phyloP scores from a whole-genome alignment of 331 rosid genomes.

The Pyracantha coccinea region DNA sequence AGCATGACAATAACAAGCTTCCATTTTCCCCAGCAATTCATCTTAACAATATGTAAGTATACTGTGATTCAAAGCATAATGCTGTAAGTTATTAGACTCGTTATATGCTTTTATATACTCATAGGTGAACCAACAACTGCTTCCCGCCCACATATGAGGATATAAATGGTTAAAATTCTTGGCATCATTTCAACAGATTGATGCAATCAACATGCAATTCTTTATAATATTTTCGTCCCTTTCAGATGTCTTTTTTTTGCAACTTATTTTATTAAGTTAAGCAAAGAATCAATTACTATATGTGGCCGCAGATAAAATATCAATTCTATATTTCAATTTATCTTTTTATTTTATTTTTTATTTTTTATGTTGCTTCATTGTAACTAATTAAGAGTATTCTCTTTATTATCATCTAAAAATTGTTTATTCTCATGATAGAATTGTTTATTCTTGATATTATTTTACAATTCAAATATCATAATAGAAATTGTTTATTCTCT shows the following conservation, averaged over 20 bases:
- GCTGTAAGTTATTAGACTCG: not conserved
- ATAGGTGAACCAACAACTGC: constrained; percentile 14
- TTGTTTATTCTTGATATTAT: too few relatives aligned
- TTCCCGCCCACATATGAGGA: not conserved
- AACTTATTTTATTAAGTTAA: not conserved
- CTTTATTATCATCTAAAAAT: too few relatives aligned
- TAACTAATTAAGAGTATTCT: too few relatives aligned
- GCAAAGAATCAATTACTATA: constrained; percentile 9
- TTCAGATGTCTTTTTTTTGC: not conserved
- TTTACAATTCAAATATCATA: too few relatives aligned
- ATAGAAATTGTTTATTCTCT: too few relatives aligned
- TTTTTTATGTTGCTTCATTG: too few relatives aligned
- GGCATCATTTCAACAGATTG: constrained; percentile 18
- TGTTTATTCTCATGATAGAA: too few relatives aligned
- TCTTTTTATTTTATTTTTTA: not conserved
- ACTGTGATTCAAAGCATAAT: constrained; percentile 1
- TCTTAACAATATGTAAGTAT: constrained; percentile 2
- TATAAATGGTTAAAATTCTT: constrained; percentile 12
- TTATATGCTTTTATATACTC: not conserved
- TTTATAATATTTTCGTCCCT: not conserved
- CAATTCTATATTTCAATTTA: not conserved
- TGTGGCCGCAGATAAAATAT: not conserved
- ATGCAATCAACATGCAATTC: constrained; percentile 13
- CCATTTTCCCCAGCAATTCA: constrained; percentile 31
- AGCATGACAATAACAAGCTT: constrained; percentile 52